Evolutionary conservation across 1,284 basidiomycete species (phyloP), one percentile per base, ranked within the genome.

Genomic region (Austroboletus novae-zelandiae): DNA sequence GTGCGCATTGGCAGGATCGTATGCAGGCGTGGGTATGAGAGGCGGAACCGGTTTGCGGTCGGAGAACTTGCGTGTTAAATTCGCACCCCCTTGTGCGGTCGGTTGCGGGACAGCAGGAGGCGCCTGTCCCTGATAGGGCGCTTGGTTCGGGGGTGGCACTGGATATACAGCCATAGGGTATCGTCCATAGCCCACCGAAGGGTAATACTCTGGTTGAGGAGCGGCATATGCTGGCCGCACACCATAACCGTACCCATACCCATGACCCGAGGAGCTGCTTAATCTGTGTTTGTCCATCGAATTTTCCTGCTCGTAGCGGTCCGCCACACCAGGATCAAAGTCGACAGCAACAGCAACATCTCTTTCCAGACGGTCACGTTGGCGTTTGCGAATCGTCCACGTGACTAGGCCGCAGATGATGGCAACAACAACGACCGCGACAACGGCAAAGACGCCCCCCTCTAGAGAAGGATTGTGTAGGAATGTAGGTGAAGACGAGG

Each of bases 401-500:
- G 79, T 81, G 10, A 71, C 63, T 36, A 76, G 36, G 34, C 70
- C 48, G 52, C 81, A 60, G 52, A 83, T 50, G 43, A 82, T 47
- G 34, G 79, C 59, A 44, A 87, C 70, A 1, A 58, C 76, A 36
- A 79, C 58, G 36, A 87, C 53, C 11, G 78, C 81, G 15, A 73
- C 72, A n/a, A 83, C 53, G 20, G 73, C 69, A 55, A 88, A 84
- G 13, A 86, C 74, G 14, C 77, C 67, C 9, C 79, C 79, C 31
- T 78, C 77, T 20, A 83, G 70, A 13, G 77, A 71, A 64, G 82
- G 85, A 67, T 88, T 84, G 53, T 80, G 66, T 40, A 87, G 61
- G 70, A 88, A 88, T 18, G 73, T 62, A 18, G 70, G 65, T 18
- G 61, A 46, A 10, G 68, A 41, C 29, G 63, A 35, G 20, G 60